Conservation (phyloP, 768 basidiomycete genomes). For the Serendipita vermifera region DNA sequence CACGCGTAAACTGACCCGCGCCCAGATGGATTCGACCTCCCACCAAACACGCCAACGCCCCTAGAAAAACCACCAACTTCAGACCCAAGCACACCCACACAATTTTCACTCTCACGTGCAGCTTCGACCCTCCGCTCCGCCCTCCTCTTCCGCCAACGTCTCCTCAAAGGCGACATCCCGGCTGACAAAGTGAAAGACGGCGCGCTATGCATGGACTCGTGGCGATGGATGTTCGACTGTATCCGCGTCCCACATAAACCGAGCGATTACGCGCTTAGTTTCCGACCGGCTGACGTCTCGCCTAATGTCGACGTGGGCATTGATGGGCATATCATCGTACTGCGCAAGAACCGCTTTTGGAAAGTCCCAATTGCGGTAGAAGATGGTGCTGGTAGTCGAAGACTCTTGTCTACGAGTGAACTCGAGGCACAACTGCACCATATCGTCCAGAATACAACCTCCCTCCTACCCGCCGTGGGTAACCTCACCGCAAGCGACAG, state of each 20-base stretch:
- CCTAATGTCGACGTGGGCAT: constrained; percentile 41
- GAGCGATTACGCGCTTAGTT: not conserved
- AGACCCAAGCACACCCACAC: constrained; percentile 36
- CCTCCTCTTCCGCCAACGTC: constrained; percentile 58
- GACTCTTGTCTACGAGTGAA: constrained; percentile 50
- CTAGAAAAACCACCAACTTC: constrained; percentile 24
- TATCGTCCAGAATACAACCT: constrained; percentile 50
- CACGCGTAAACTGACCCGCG: constrained; percentile 8
- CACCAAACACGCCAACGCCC: constrained; percentile 28
- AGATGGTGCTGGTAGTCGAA: constrained; percentile 40
- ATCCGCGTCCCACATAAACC: constrained; percentile 49
- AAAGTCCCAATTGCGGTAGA: constrained; percentile 33
- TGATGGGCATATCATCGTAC: constrained; percentile 68
- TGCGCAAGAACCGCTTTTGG: constrained; percentile 80
- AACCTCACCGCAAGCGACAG: constrained; percentile 66
- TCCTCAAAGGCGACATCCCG: constrained; percentile 50
- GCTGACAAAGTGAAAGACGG: constrained; percentile 58
- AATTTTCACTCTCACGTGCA: constrained; percentile 29
- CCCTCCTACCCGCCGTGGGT: constrained; percentile 62
- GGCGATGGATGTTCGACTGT: constrained; percentile 89
- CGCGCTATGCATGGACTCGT: constrained; percentile 77
- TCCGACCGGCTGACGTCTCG: constrained; percentile 21
- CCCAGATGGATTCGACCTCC: constrained; percentile 63
- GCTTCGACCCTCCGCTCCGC: constrained; percentile 56
- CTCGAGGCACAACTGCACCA: constrained; percentile 58